Evolutionary conservation across 768 basidiomycete species (phyloP).

Genomic region (Suillus hirtellus): DNA sequence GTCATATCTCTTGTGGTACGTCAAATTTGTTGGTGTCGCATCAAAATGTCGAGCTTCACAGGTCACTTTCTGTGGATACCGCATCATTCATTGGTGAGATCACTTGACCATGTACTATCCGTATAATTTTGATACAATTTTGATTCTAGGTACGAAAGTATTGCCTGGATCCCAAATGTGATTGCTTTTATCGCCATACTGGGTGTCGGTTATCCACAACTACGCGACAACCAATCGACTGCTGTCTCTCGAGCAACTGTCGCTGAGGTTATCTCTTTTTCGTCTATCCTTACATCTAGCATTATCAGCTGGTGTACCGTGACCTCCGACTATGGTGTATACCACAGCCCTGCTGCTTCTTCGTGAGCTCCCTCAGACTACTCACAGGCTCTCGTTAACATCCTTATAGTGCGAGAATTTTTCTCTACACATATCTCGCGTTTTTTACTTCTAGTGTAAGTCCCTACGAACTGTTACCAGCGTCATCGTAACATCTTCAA

Average conservation of each 20-base stretch:
- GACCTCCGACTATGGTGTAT: slow-evolving; percentile 50
- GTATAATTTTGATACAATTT: neutral
- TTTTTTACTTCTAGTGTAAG: slow-evolving; percentile 44
- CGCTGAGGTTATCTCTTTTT: slow-evolving; percentile 41
- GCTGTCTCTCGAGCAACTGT: slow-evolving; percentile 38
- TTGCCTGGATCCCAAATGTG: slow-evolving; percentile 77
- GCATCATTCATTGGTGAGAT: slow-evolving; percentile 56
- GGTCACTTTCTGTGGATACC: slow-evolving; percentile 67
- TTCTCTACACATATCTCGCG: slow-evolving; percentile 47
- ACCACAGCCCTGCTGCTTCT: slow-evolving; percentile 53
- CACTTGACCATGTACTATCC: neutral
- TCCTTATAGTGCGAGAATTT: slow-evolving; percentile 36
- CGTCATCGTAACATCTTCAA: neutral
- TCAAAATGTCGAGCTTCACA: slow-evolving; percentile 18
- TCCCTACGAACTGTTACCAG: slow-evolving; percentile 4
- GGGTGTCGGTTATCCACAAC: slow-evolving; percentile 68
- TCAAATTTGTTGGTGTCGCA: neutral
- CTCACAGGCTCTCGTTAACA: neutral
- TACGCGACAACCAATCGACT: slow-evolving; percentile 42
- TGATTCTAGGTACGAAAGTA: slow-evolving; percentile 61
- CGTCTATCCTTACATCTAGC: slow-evolving; percentile 44
- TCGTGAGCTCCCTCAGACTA: slow-evolving; percentile 41
- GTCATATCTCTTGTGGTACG: slow-evolving; percentile 33
- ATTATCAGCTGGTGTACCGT: slow-evolving; percentile 45
- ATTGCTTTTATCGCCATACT: slow-evolving; percentile 67